Evolutionary conservation across 148 eudicot species (phyloP).

Genomic region (Vaccinium vitisidaea): DNA sequence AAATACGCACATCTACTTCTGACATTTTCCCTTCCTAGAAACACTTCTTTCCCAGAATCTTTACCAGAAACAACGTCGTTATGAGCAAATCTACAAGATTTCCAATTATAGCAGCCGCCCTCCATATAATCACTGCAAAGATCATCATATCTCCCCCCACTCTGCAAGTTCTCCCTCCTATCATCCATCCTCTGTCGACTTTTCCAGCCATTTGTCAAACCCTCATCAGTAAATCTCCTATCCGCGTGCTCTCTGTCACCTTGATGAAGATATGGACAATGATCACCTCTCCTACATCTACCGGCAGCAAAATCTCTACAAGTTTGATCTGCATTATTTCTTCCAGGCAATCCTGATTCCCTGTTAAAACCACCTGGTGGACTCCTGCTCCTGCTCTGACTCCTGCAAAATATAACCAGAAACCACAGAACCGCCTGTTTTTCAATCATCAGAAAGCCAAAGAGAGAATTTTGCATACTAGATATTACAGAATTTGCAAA

Average conservation of each 20-base stretch:
- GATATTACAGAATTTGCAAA: neutral
- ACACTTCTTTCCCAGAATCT: neutral
- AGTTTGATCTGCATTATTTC: slow-evolving; percentile 18
- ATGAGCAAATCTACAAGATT: slow-evolving; percentile 22
- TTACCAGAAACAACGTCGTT: slow-evolving; percentile 14
- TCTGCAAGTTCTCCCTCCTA: slow-evolving; percentile 10
- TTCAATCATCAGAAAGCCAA: neutral
- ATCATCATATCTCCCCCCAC: neutral
- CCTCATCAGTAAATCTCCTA: slow-evolving; percentile 15
- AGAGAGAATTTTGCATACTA: neutral
- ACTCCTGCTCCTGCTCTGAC: slow-evolving; percentile 39
- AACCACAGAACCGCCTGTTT: neutral
- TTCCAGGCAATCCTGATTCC: slow-evolving; percentile 17
- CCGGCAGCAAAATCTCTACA: slow-evolving; percentile 31
- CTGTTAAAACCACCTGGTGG: slow-evolving; percentile 16
- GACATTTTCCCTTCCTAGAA: slow-evolving; percentile 15
- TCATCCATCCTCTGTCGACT: slow-evolving; percentile 16
- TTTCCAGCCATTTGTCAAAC: slow-evolving; percentile 8
- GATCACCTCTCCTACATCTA: slow-evolving; percentile 27
- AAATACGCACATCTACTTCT: slow-evolving; percentile 13
- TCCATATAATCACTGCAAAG: slow-evolving; percentile 21
- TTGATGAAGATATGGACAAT: slow-evolving; percentile 25
- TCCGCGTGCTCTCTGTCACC: slow-evolving; percentile 8
- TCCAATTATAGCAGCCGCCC: slow-evolving; percentile 16
- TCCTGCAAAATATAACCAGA: slow-evolving; percentile 22